Evolutionary conservation across 306 rosid genomes (phyloP).

Genomic region (Glycine latifolia): DNA sequence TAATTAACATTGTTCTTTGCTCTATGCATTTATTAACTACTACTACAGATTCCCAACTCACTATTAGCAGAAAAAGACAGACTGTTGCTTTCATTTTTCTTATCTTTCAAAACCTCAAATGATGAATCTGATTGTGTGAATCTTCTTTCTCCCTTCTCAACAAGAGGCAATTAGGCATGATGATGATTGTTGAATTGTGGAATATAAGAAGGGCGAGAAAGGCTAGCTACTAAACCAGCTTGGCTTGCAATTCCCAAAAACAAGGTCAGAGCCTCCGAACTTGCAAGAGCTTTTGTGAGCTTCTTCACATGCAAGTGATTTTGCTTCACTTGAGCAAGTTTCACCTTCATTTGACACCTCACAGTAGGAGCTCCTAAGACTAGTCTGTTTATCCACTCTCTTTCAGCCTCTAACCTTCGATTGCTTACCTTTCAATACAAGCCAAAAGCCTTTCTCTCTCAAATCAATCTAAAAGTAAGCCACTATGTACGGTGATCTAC

Average conservation of each 20-base stretch:
- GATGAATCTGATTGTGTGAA: slow-evolving; percentile 38
- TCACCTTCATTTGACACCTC: slow-evolving; percentile 53
- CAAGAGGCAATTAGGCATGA: slow-evolving; percentile 42
- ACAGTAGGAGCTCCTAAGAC: not conserved
- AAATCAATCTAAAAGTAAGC: slow-evolving; percentile 52
- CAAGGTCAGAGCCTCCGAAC: slow-evolving; percentile 3
- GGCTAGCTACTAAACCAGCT: slow-evolving; percentile 22
- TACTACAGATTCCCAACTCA: slow-evolving; percentile 57
- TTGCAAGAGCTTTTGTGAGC: slow-evolving; percentile 37
- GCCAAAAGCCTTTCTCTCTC: slow-evolving; percentile 42
- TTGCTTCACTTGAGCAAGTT: slow-evolving; percentile 24
- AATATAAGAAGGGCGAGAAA: slow-evolving; percentile 30
- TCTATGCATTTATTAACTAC: no score
- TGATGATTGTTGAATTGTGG: slow-evolving; percentile 43
- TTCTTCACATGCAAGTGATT: slow-evolving; percentile 65
- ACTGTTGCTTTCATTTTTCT: slow-evolving; percentile 61
- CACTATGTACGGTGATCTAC: slow-evolving; percentile 47
- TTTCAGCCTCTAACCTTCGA: slow-evolving; percentile 43
- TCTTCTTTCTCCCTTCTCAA: slow-evolving; percentile 5
- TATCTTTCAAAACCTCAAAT: slow-evolving; percentile 38
- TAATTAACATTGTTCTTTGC: no score
- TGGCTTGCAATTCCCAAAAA: slow-evolving; percentile 52
- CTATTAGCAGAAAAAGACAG: slow-evolving; percentile 58
- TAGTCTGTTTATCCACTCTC: slow-evolving; percentile 43
- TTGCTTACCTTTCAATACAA: slow-evolving; percentile 63